Conservation (phyloP, 139 green algal genomes). For the Desmodesmus armatus region DNA sequence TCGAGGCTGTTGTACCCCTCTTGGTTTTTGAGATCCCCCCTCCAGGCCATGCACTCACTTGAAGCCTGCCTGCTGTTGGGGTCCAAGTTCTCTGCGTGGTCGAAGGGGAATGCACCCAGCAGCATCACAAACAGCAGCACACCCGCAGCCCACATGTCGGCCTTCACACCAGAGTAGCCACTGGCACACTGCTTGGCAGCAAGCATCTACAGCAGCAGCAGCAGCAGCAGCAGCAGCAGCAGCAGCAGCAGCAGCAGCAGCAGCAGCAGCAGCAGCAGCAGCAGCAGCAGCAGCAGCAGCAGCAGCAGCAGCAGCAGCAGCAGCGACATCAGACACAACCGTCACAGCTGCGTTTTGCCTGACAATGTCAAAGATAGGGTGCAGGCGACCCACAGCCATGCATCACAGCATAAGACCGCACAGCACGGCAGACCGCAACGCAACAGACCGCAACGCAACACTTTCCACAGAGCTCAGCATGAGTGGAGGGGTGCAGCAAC, state of each 20-base stretch:
- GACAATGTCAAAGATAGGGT: neutral
- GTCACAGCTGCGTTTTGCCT: neutral
- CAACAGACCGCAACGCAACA: neutral
- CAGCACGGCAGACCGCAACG: neutral
- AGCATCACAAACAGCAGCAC: constrained; percentile 85
- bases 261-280: neutral
- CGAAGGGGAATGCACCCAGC: constrained; percentile 83
- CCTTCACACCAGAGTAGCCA: constrained; percentile 67
- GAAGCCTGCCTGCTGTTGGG: constrained; percentile 77
- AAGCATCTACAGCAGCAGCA: constrained; percentile 27
- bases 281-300: neutral
- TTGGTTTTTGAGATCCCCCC: neutral
- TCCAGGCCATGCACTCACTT: constrained; percentile 70
- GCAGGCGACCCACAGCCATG: neutral
- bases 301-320: neutral
- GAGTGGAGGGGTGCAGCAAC: neutral
- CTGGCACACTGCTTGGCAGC: constrained; percentile 35
- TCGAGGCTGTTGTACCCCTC: neutral
- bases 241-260: neutral
- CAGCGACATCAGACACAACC: neutral
- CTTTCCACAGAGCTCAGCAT: neutral
- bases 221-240: neutral
- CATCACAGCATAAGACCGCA: neutral
- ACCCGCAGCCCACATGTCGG: constrained; percentile 81
- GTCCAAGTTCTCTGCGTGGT: constrained; percentile 78